Base-by-base conservation (phyloP, 2,329 filamentous ascomycete species). In the Ascochyta rabiei region DNA sequence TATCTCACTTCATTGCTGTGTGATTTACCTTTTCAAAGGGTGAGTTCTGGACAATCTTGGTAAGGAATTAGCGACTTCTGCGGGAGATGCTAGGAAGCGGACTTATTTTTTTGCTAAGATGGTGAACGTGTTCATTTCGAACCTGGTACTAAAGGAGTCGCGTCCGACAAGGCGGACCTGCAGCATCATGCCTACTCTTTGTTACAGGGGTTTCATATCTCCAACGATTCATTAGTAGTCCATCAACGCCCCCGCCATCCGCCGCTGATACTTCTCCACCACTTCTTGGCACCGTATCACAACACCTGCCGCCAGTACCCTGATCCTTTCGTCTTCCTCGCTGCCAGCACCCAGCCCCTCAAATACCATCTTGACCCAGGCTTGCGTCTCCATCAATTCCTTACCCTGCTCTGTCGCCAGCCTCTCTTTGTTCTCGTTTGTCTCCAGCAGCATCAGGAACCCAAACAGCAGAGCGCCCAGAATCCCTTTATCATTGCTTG, bases 361-460 rank as follows among this genome's bases (percentile, higher is more conserved):
- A 74, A 97, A 96, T 1, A 97, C 83, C 49, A 81, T 81, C 38
- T 86, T 83, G 1, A 90, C 89, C 95, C 95, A 99, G 68, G 91
- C 89, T 66, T 90, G 85, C 56, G 91, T 89, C 81, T 98, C 93
- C 46, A 96, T 82, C 19, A 98, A 78, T 72, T 93, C 87, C 51
- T 86, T 85, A 0, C 89, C 87, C 64, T 91, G 85, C 53, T 88
- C 85, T 55, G 87, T 85, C 43, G 91, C 93, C 2, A 99, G 74
- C 1, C 86, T 81, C 63, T 86, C 80, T 77, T 89, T 85, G 56
- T 91, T 86, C 43, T 86, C 83, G 56, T 96, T 96, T 33, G 96
- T 82, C 67, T 97, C 91, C 13, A 99, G 76, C 47, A 96, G 72
- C 6, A 90, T 89, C 44, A 96, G 80, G 55, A 96, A 84, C 1